Evolutionary conservation across 176 grass and related monocot species (phyloP), one percentile per base, ranked within the genome.

Genomic region (Musa schizocarpa): DNA sequence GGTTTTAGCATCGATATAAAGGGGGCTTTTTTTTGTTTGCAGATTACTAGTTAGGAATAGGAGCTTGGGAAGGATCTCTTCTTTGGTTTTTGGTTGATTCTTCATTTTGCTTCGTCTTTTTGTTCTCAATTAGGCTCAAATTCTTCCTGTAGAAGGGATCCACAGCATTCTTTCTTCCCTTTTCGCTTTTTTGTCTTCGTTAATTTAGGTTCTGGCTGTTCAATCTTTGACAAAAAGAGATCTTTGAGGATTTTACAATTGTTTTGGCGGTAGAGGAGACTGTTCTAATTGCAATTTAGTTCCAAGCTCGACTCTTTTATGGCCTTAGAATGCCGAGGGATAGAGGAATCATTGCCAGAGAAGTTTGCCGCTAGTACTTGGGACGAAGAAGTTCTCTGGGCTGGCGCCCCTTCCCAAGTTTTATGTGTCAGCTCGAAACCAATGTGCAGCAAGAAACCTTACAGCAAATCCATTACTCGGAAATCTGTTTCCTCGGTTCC

Each of bases 281-380:
- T 70, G 8, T n/a, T 51, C 9, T 19, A 50, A 70, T 34, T 2
- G 43, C 51, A 51, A n/a, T n/a, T 14, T 70, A 52, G 68, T 50
- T 50, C 68, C 68, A 70, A 70, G 16, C 11, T 70, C 68, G 48
- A 70, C 29, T 50, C 48, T 90, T 97, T 91, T 93, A 98, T 98
- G 94, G 94, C 66, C 88, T 90, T 88, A 74, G 88, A 90, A 75
- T 98, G 72, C 81, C 86, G 70, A 50, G 87, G 83, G 56, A 65
- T 43, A 85, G 83, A 54, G 76, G 79, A 79, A 21, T 86, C 75
- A 69, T 87, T 86, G 56, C 72, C 74, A 56, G 73, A 89, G 16
- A 78, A 78, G 78, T 17, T 50, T 87, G 77, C 57, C 10, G 34
- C 19, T 54, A 56, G 80, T 78, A 61, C 67, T 66, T 78, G 53